A percentile compares a stretch with the other conserved stretches of the same genome.
Evolutionary conservation across 2,329 filamentous ascomycete species (phyloP).

Genomic region (Cladosporium halotolerans): DNA sequence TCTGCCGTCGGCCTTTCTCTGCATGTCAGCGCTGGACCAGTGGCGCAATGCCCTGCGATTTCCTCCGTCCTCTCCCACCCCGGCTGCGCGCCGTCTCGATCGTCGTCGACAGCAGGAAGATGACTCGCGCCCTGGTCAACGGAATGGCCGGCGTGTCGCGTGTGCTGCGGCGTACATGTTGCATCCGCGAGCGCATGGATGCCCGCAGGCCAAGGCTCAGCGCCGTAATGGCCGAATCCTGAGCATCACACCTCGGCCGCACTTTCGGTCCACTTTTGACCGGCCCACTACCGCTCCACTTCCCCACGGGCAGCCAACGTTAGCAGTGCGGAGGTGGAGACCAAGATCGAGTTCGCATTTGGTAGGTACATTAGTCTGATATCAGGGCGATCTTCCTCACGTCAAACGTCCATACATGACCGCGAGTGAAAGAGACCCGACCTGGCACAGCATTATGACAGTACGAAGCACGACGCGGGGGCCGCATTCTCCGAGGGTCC

Average conservation of each 20-base stretch:
- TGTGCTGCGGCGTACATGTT: slow-evolving; percentile 11
- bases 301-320: slow-evolving; percentile 3
- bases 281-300: slow-evolving; percentile 3
- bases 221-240: background rate
- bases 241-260: background rate
- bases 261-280: background rate
- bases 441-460: too few relatives aligned
- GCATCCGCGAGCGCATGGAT: background rate
- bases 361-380: too few relatives aligned
- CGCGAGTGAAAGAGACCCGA: too few relatives aligned
- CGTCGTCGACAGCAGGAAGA: background rate
- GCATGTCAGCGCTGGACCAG: slow-evolving; percentile 7
- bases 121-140: slow-evolving; percentile 9
- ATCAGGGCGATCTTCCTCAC: too few relatives aligned
- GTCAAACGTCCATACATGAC: too few relatives aligned
- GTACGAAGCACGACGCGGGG: too few relatives aligned
- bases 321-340: background rate
- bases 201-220: slow-evolving; percentile 9
- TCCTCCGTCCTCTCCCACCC: slow-evolving; percentile 2
- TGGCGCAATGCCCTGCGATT: background rate
- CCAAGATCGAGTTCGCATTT: background rate
- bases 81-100: background rate
- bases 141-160: slow-evolving; percentile 3
- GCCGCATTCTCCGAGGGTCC: too few relatives aligned
- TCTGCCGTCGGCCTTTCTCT: slow-evolving; percentile 6